Evolutionary conservation across 1,139 yeast genomes (phyloP), one percentile per base, ranked within the genome.

Genomic region (Kurtzmaniella quercitrusa): DNA sequence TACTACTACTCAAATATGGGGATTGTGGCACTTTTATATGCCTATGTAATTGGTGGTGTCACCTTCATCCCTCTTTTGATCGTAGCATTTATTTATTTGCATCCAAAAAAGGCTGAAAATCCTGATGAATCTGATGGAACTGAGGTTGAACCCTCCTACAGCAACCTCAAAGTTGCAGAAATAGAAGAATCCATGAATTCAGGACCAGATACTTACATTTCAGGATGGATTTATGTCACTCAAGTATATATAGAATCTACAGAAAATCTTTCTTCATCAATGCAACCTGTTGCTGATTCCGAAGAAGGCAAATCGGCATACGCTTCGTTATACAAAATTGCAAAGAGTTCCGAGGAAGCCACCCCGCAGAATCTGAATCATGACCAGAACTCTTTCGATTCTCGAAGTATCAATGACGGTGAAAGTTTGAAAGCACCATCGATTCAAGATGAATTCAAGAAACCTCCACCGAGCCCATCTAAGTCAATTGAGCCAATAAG

Each of bases 221-320:
- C 80, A 11, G 96, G 96, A 2, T 89, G 96, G 95, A 64, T 91
- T 3, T 80, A 85, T 3, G 89, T 90, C 9, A 87, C 96, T 0
- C 81, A 81, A 48, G 93, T 86, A 52, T 88, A 85, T 55, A 69
- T 82, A 39, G 79, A 78, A 48, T 62, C 77, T 37, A 52, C 67
- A 25, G 68, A 70, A 45, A 70, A 68, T 38, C 58, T 66, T 45
- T 52, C 62, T 12, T 52, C 69, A 2, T 52, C 61, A 15, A 63
- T 75, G 2, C 71, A 64, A 43, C 57, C 68, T 21, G 65, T 66
- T 9, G 62, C 63, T 39, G 78, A 68, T 29, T 56, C 68, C 11
- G 63, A 60, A 19, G 75, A 73, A 41, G 66, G 65, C 58, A 68
- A 81, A 57, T 69, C 81, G 6, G 84, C 86, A 0, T 79, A 81